Percentiles rank a stretch among this genome's conserved stretches.
These are phyloP conservation scores for Aspergillus saccharolyticus DNA, from an alignment of 495 filamentous ascomycete species.

Conservation along the genomic window DNA sequence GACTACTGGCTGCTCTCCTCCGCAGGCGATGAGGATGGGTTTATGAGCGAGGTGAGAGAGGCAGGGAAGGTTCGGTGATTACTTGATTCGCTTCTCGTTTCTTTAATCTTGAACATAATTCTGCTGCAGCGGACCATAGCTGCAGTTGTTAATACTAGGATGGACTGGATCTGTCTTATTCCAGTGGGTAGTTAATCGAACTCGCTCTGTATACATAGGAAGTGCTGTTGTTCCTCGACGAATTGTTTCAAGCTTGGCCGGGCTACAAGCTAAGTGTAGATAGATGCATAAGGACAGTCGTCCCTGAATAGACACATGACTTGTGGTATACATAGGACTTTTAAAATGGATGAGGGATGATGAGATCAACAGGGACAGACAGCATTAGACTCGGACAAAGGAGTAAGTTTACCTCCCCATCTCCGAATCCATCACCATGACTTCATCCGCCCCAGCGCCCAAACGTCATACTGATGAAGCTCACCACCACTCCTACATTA, in stretches of 20 bases:
- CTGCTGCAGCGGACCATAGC: neutral
- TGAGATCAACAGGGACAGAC: neutral
- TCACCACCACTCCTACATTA: neutral
- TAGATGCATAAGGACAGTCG: neutral
- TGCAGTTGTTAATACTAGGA: neutral
- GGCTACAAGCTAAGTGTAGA: neutral
- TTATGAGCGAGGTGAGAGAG: slow-evolving; percentile 61
- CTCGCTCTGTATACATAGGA: neutral
- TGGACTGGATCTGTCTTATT: neutral
- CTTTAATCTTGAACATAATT: slow-evolving; percentile 5
- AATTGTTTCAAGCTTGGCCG: neutral
- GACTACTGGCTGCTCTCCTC: slow-evolving; percentile 42
- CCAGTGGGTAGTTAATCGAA: neutral
- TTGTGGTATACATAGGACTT: too few species aligned
- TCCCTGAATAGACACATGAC: neutral
- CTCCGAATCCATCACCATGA: neutral
- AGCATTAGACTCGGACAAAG: neutral
- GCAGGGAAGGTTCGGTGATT: slow-evolving; percentile 57
- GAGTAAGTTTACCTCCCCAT: neutral
- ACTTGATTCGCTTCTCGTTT: neutral
- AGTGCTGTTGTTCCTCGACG: neutral
- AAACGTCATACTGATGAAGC: neutral
- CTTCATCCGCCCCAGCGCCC: neutral
- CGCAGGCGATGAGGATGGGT: slow-evolving; percentile 58
- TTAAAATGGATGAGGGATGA: too few species aligned